Evolutionary conservation across 2,329 filamentous ascomycete species (phyloP).

Genomic region (Lecanoromycetidae sp.): DNA sequence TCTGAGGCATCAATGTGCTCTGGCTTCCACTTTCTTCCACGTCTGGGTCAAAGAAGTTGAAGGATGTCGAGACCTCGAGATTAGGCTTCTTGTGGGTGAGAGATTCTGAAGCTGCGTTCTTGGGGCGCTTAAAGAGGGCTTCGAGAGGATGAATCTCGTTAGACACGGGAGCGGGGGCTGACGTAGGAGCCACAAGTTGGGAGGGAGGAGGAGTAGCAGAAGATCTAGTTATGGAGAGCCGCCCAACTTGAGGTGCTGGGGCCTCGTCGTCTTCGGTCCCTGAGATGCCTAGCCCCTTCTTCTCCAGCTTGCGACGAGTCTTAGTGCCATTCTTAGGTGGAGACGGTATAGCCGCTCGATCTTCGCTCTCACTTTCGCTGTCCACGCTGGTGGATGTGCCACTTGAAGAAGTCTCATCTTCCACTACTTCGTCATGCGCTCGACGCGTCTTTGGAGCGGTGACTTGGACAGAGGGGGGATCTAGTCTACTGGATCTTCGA

Average conservation of each 20-base stretch:
- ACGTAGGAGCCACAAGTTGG: conserved; percentile 27
- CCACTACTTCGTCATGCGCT: conserved; percentile 6
- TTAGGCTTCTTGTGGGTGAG: conserved; percentile 26
- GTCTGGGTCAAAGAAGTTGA: conserved; percentile 64
- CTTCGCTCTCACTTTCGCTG: conserved; percentile 27
- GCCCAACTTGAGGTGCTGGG: conserved; percentile 8
- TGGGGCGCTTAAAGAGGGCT: conserved; percentile 72
- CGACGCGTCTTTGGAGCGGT: conserved; percentile 6
- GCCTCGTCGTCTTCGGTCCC: not conserved
- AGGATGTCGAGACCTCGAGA: conserved; percentile 43
- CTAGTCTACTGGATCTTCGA: conserved; percentile 4
- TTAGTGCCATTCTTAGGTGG: not conserved
- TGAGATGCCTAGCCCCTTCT: not conserved
- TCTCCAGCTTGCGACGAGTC: not conserved
- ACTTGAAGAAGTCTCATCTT: conserved; percentile 17
- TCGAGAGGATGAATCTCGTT: conserved; percentile 71
- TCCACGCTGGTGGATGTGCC: conserved; percentile 19
- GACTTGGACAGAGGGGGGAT: not conserved
- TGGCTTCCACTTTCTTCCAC: conserved; percentile 28
- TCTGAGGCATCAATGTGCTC: conserved; percentile 47
- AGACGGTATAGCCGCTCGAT: not conserved
- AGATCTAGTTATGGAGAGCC: conserved; percentile 26
- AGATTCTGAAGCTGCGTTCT: conserved; percentile 30
- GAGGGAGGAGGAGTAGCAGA: conserved; percentile 38
- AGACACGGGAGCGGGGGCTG: conserved; percentile 25